Percentiles rank a stretch among this genome's conserved stretches.
phyloP scores from a whole-genome alignment of 805 yeast genomes.

The Sporopachydermia quercuum region DNA sequence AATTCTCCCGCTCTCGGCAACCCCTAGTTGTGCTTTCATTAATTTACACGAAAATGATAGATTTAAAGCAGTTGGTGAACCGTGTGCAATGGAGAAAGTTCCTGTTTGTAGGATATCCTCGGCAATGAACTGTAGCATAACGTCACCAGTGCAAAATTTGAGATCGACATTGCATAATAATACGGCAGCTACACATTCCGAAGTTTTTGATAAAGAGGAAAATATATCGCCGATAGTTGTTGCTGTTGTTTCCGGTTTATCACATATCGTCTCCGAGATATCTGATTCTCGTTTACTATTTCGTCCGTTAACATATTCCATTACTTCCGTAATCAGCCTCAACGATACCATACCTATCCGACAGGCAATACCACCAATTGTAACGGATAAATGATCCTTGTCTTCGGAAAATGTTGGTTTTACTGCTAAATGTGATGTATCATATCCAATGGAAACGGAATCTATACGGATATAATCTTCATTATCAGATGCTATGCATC shows the following conservation, averaged over 20 bases:
- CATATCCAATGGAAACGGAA: slow-evolving; percentile 3
- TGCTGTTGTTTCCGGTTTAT: background rate
- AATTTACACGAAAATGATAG: background rate
- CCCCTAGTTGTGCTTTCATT: background rate
- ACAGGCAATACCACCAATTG: background rate
- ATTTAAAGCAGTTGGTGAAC: background rate
- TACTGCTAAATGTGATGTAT: background rate
- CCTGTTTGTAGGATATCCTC: background rate
- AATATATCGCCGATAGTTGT: background rate
- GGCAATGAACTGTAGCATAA: background rate
- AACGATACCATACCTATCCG: background rate
- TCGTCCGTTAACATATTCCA: no score
- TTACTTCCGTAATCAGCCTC: background rate
- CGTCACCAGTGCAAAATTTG: background rate
- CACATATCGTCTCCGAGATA: background rate
- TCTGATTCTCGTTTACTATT: background rate
- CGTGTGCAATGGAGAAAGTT: background rate
- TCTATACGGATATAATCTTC: slow-evolving; percentile 21
- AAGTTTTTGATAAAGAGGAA: no score
- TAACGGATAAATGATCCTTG: background rate
- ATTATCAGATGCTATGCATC: slow-evolving; percentile 14
- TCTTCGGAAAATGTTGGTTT: background rate
- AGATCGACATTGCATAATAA: background rate
- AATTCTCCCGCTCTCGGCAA: background rate
- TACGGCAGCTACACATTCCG: background rate